Evolutionary conservation across 768 basidiomycete species (phyloP).

Genomic region (Pleurotus platypus): DNA sequence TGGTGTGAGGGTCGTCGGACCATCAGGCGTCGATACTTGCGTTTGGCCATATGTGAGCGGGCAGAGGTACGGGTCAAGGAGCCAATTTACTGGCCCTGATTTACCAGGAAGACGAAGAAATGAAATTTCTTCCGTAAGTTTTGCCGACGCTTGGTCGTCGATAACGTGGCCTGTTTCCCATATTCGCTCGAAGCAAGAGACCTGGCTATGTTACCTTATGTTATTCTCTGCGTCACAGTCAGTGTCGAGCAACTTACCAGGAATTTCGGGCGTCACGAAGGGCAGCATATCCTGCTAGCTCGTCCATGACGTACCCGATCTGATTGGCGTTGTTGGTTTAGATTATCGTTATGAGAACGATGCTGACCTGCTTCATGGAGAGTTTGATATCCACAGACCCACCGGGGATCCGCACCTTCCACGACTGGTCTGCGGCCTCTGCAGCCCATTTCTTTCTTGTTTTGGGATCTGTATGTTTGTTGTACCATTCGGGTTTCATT

Average conservation of each 20-base stretch:
- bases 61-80: slow-evolving; percentile 39
- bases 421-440: slow-evolving; percentile 21
- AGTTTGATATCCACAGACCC: slow-evolving; percentile 26
- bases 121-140: slow-evolving; percentile 20
- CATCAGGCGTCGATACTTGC: slow-evolving; percentile 25
- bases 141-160: slow-evolving; percentile 5
- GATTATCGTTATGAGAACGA: neutral
- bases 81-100: slow-evolving; percentile 15
- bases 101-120: slow-evolving; percentile 14
- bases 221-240: neutral
- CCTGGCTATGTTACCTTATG: slow-evolving; percentile 30
- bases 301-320: slow-evolving; percentile 47
- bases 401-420: slow-evolving; percentile 34
- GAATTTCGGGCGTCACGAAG: slow-evolving; percentile 31
- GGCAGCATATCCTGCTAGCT: slow-evolving; percentile 40
- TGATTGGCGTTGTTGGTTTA: slow-evolving; percentile 12
- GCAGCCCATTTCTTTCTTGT: slow-evolving; percentile 28
- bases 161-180: slow-evolving; percentile 39
- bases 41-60: slow-evolving; percentile 38
- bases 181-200: slow-evolving; percentile 55
- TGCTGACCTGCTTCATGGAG: slow-evolving; percentile 35
- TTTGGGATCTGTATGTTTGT: slow-evolving; percentile 19
- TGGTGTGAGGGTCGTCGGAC: slow-evolving; percentile 15
- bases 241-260: slow-evolving; percentile 27
- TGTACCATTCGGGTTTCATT: slow-evolving; percentile 38